Evolutionary conservation across 805 yeast genomes (phyloP).

Genomic region (Cyberlindnera galapagoensis): DNA sequence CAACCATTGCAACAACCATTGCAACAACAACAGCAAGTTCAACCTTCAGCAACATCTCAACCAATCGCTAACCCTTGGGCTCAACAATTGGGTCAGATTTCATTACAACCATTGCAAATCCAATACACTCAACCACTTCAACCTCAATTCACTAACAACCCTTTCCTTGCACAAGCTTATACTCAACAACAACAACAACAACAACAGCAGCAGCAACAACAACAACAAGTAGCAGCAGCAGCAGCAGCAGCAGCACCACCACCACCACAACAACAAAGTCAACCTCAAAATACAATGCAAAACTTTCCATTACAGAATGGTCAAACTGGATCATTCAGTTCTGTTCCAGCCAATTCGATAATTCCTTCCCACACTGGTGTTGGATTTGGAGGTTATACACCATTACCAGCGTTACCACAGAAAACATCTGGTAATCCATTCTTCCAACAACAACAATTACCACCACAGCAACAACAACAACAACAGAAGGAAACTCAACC

Average conservation of each 20-base stretch:
- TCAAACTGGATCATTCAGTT: slow-evolving; percentile 18
- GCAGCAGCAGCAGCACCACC: slow-evolving; percentile 18
- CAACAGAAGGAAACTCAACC: slow-evolving; percentile 4
- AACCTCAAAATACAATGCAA: slow-evolving; percentile 19
- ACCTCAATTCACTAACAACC: slow-evolving; percentile 17
- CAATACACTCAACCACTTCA: slow-evolving; percentile 12
- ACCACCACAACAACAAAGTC: slow-evolving; percentile 8
- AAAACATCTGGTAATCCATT: slow-evolving; percentile 32
- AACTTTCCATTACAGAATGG: slow-evolving; percentile 13
- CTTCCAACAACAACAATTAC: slow-evolving; percentile 16
- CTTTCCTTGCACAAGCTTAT: slow-evolving; percentile 16
- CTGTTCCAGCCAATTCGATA: slow-evolving; percentile 12
- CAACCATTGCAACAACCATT: slow-evolving; percentile 20
- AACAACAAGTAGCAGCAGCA: slow-evolving; percentile 12
- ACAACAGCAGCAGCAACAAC: slow-evolving; percentile 14
- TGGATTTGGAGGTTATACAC: slow-evolving; percentile 54
- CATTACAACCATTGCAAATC: slow-evolving; percentile 12
- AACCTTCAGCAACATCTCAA: slow-evolving; percentile 12
- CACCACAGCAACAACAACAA: slow-evolving; percentile 5
- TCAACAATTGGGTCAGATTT: slow-evolving; percentile 10
- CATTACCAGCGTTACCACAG: slow-evolving; percentile 10
- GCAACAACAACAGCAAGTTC: background rate
- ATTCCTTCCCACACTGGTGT: slow-evolving; percentile 42
- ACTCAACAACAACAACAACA: slow-evolving; percentile 13
- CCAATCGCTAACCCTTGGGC: slow-evolving; percentile 15